Conservation (phyloP, 140 eudicot species). For the Oenanthe javanica region DNA sequence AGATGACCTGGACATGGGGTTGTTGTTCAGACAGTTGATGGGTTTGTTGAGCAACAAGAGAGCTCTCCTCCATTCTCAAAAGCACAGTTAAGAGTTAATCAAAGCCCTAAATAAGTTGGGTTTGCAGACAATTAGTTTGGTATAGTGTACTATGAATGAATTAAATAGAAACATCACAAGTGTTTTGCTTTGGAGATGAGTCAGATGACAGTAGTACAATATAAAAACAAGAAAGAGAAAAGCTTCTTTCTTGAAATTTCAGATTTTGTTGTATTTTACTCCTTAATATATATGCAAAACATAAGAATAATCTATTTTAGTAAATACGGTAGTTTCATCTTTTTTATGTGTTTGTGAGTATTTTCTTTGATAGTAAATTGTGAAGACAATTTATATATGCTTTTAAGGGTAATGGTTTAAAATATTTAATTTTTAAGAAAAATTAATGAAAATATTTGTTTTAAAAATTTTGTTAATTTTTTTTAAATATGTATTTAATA, state of each 20-base stretch:
- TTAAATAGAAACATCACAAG: background rate
- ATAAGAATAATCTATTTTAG: too few species aligned
- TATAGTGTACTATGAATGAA: background rate
- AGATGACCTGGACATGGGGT: conserved; percentile 10
- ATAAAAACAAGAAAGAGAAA: conserved; percentile 6
- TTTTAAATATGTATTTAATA: too few species aligned
- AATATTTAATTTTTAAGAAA: too few species aligned
- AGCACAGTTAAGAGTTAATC: background rate
- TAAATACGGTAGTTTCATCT: too few species aligned
- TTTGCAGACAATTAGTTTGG: background rate
- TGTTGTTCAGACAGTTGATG: conserved; percentile 5
- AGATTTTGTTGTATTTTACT: background rate
- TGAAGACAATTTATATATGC: too few species aligned
- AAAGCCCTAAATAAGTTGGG: background rate
- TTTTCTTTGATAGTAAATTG: too few species aligned
- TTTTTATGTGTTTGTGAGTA: too few species aligned
- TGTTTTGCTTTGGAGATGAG: background rate
- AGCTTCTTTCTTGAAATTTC: background rate
- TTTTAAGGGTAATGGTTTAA: too few species aligned
- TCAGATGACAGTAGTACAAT: background rate
- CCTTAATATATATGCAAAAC: too few species aligned
- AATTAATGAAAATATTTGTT: too few species aligned
- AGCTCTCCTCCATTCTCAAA: conserved; percentile 5
- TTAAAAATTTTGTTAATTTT: too few species aligned
- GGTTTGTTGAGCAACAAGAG: background rate